phyloP scores from a whole-genome alignment of 2,329 filamentous ascomycete species.

The Blumeria graminis region DNA sequence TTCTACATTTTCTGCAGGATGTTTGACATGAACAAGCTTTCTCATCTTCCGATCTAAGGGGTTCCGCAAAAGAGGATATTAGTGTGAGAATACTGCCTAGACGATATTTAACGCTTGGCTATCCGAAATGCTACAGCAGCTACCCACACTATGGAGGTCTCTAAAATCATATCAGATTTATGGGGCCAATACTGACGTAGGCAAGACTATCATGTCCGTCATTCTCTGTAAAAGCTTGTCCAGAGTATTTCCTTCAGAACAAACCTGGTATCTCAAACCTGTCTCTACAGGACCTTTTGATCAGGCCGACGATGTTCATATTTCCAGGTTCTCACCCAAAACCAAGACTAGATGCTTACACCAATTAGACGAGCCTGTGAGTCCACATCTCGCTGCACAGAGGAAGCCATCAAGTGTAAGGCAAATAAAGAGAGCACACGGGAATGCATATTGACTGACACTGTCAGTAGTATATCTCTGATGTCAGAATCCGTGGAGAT shows the following conservation, averaged over 20 bases:
- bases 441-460: neutral
- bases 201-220: conserved; percentile 62
- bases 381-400: conserved; percentile 48
- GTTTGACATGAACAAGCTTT: too few relatives aligned
- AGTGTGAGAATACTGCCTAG: too few relatives aligned
- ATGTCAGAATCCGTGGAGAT: conserved; percentile 24
- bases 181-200: conserved; percentile 64
- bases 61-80: too few relatives aligned
- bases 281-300: conserved; percentile 49
- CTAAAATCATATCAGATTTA: conserved; percentile 52
- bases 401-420: conserved; percentile 6
- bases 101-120: neutral
- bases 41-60: too few relatives aligned
- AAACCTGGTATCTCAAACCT: conserved; percentile 49
- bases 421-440: neutral
- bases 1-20: too few relatives aligned
- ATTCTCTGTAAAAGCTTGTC: conserved; percentile 40
- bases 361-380: conserved; percentile 50
- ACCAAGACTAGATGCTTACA: conserved; percentile 36
- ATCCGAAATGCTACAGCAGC: conserved; percentile 4
- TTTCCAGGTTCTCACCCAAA: conserved; percentile 30
- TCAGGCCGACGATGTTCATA: conserved; percentile 44
- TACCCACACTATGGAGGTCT: conserved; percentile 20
- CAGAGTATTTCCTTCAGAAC: conserved; percentile 21
- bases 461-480: conserved; percentile 21